Base-by-base conservation (phyloP, 2,329 filamentous ascomycete genomes). In the Shiraia bambusicola region DNA sequence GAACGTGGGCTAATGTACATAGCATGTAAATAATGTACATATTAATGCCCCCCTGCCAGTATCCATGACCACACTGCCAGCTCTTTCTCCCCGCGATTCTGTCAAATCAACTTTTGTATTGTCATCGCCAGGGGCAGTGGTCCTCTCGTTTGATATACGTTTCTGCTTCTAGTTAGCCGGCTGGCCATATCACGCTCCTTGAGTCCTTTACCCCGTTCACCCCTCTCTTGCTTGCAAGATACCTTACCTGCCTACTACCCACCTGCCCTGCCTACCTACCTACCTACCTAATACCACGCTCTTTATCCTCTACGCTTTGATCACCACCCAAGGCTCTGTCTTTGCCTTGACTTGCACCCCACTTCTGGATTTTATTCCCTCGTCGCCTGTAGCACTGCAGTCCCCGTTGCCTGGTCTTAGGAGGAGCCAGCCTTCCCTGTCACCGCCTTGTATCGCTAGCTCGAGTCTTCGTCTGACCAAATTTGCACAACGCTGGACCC, bases 111-210 rank as follows among this genome's bases (percentile, higher is more conserved):
- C n/a, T n/a, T n/a, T n/a, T n/a, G n/a, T n/a, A 19, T 47, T 42
- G 49, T 47, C 47, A 45, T 46, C 40, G 42, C 47, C 34, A 52
- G 50, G 59, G 55, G 55, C 59, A 36, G 49, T 47, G 61, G 52
- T 65, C 50, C 64, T 50, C 49, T 69, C 64, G 61, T 67, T 69
- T 67, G 60, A 65, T 53, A 49, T 52, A 43, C 34, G 52, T 61
- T 54, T 63, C 54, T 52, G 25, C 45, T 50, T 44, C 47, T 49
- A 37, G 29, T 56, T 56, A 59, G 43, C 54, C 50, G 45, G 22
- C 49, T 34, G 37, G 32, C 47, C 45, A 49, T 50, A 51, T 45
- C 50, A 62, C 64, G 46, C 56, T 65, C 62, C 34, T 60, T 66
- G 49, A 34, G 46, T 39, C 34, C 46, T 38, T n/a, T 22, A 22